phyloP scores from a whole-genome alignment of 352 stramenopile species.

The Globisporangium mamillatum region DNA sequence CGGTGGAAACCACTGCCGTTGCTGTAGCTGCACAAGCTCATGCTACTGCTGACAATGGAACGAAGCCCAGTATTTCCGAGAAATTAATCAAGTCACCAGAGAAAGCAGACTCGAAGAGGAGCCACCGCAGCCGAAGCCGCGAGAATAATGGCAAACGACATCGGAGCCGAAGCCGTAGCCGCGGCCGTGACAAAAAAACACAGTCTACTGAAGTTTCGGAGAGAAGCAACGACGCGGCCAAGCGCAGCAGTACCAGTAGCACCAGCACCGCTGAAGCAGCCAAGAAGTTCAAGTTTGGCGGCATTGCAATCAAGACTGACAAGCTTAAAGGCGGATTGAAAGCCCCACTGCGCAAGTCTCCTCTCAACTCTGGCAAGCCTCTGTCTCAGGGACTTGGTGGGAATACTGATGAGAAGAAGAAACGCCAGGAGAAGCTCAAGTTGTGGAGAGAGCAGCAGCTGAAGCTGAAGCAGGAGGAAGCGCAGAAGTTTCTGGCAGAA shows the following conservation, averaged over 20 bases:
- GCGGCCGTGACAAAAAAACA: conserved; percentile 23
- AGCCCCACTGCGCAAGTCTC: conserved; percentile 17
- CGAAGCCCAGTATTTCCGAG: background rate
- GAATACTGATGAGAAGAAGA: conserved; percentile 38
- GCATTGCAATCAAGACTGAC: conserved; percentile 60
- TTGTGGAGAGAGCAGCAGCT: conserved; percentile 59
- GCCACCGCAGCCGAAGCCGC: conserved; percentile 22
- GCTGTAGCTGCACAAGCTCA: background rate
- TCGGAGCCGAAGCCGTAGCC: conserved; percentile 26
- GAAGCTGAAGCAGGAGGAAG: conserved; percentile 60
- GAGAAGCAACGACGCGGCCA: conserved; percentile 9
- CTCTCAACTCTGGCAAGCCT: background rate
- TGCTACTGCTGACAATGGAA: background rate
- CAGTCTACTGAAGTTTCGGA: background rate
- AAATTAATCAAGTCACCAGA: conserved; percentile 11
- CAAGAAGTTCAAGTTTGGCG: conserved; percentile 68
- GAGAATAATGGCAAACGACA: conserved; percentile 15
- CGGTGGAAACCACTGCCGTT: background rate
- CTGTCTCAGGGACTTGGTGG: background rate
- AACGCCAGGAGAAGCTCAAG: conserved; percentile 45
- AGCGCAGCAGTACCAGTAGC: background rate
- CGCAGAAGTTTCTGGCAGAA: conserved; percentile 61
- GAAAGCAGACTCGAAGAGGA: conserved; percentile 9
- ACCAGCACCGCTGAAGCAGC: conserved; percentile 17
- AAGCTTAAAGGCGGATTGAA: conserved; percentile 25